Percentiles rank a stretch among this genome's conserved stretches.
Evolutionary conservation across 139 green algal species (phyloP).

Genomic region (Marvania coccoides): DNA sequence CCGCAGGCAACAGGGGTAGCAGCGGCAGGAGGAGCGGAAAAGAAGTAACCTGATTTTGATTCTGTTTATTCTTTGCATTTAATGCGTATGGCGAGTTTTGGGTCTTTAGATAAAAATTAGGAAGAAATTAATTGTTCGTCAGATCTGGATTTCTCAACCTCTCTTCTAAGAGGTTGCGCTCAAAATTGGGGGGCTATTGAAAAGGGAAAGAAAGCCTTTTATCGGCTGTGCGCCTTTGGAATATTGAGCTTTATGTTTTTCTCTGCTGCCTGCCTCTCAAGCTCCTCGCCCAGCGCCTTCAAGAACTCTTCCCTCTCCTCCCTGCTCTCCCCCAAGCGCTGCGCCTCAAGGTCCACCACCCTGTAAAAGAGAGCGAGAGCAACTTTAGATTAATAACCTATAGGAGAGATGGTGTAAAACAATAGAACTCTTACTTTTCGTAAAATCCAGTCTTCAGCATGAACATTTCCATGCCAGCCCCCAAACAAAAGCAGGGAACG

Average conservation of each 20-base stretch:
- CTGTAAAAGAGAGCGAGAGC: background rate
- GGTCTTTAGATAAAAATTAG: no score
- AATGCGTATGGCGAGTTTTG: no score
- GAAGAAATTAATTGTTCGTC: no score
- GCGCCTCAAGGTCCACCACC: constrained; percentile 49
- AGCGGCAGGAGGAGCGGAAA: no score
- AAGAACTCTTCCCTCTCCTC: constrained; percentile 40
- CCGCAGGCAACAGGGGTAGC: background rate
- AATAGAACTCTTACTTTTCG: constrained; percentile 37
- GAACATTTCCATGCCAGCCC: constrained; percentile 78
- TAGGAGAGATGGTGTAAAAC: background rate
- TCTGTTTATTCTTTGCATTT: no score
- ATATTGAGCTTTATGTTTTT: constrained; percentile 26
- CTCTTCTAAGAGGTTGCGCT: no score
- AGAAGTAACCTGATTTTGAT: no score
- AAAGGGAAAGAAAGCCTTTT: no score
- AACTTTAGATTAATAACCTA: background rate
- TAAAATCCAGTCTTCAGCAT: constrained; percentile 93
- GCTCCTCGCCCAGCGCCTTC: constrained; percentile 21
- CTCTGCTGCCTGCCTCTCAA: constrained; percentile 38
- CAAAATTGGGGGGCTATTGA: no score
- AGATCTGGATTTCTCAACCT: no score
- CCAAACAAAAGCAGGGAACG: constrained; percentile 36
- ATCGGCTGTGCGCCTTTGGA: no score
- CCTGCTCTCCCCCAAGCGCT: constrained; percentile 31